Evolutionary conservation across 2,329 filamentous ascomycete species (phyloP).

Genomic region (Cordyceps militaris): DNA sequence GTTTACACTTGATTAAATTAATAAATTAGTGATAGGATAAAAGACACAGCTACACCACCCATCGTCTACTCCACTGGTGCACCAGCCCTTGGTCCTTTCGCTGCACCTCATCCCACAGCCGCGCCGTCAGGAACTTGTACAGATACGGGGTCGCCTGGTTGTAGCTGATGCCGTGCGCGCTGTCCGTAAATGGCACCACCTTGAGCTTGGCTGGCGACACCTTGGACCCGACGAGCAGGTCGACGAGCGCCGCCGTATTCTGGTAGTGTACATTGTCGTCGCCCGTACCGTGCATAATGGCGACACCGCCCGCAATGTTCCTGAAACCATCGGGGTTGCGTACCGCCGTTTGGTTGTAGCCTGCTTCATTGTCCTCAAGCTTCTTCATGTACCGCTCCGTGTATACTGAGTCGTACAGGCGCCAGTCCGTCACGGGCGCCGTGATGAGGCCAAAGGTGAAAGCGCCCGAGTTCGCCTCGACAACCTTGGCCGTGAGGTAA

Average conservation of each 20-base stretch:
- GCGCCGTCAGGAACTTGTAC: conserved; percentile 56
- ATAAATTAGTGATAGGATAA: too few species aligned
- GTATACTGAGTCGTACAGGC: conserved; percentile 65
- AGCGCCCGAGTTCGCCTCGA: conserved; percentile 53
- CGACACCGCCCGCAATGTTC: conserved; percentile 51
- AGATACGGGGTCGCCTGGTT: conserved; percentile 48
- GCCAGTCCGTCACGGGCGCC: conserved; percentile 61
- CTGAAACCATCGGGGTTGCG: conserved; percentile 53
- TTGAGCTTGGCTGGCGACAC: conserved; percentile 56
- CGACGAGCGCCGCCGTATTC: conserved; percentile 54
- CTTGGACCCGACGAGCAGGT: conserved; percentile 51
- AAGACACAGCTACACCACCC: not conserved
- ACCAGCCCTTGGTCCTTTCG: conserved; percentile 29
- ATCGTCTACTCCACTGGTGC: conserved; percentile 28
- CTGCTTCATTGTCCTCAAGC: conserved; percentile 45
- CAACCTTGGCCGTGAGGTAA: conserved; percentile 58
- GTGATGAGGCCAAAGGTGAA: conserved; percentile 59
- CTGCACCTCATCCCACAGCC: conserved; percentile 55
- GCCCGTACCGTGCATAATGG: conserved; percentile 58
- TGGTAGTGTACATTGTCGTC: conserved; percentile 71
- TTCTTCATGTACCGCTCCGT: conserved; percentile 69
- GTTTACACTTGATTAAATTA: too few species aligned
- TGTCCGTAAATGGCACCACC: conserved; percentile 59
- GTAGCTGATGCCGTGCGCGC: conserved; percentile 54
- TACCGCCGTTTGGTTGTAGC: conserved; percentile 56